Evolutionary conservation across 768 basidiomycete species (phyloP), one percentile per base, ranked within the genome.

Genomic region (Leccinum disarticulatum): DNA sequence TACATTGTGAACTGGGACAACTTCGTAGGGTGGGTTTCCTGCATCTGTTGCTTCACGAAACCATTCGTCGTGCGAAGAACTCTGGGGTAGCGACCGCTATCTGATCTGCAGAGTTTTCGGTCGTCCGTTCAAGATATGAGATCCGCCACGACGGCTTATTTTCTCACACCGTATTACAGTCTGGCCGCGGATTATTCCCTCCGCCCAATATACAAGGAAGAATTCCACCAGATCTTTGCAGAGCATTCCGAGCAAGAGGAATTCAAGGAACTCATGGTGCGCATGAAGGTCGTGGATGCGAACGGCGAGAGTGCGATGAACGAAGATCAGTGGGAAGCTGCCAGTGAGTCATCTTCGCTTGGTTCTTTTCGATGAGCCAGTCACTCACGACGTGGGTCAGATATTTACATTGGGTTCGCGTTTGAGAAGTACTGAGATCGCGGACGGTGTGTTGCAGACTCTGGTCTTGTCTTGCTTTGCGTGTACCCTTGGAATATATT

Each of bases 1-100:
- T 99, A 95, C 69, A 79, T 99, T 53, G 97, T 99, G n/a, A 82
- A 85, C 61, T 99, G 96, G 96, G 88, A 92, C 49, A 88, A 88
- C 66, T 98, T 98, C 71, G 87, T 90, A 31, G 75, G 83, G 95
- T 97, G 63, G 64, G 83, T 76, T 54, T 56, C 38, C 11, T 52
- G 19, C 41, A 4, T 43, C 52, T 49, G 43, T 55, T 51, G 8
- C 43, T 55, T 60, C 25, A 14, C 41, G 13, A 51, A 30, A 27
- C 19, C 4, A 15, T 33, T 46, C 15, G 19, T 33, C 28, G 60
- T 11, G 9, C 47, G 11, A 52, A 14, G 28, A 27, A 47, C 47
- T 55, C 27, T 15, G 49, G 51, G 35, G 11, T 22, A 49, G 27
- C 35, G 43, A 15, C 15, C n/a, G 17, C 17, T 48, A 9, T 56